Percentiles rank a stretch among this genome's conserved stretches.
phyloP scores from a whole-genome alignment of 768 basidiomycete genomes.

The Infundibulicybe gibba region DNA sequence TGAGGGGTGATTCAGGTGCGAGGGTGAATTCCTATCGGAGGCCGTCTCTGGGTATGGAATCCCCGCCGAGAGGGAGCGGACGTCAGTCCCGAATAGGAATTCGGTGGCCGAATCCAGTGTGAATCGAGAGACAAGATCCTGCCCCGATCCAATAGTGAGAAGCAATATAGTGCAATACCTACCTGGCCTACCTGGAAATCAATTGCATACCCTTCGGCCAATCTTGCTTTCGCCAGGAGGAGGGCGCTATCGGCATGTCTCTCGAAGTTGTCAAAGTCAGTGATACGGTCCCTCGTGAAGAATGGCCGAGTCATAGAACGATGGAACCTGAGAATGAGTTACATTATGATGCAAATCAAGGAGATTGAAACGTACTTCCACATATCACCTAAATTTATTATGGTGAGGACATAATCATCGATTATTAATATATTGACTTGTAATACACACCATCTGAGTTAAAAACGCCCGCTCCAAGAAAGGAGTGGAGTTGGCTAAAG shows the following conservation, averaged over 20 bases:
- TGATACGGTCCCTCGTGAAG: slow-evolving; percentile 51
- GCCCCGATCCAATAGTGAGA: neutral
- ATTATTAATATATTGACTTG: neutral
- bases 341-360: neutral
- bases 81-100: slow-evolving; percentile 50
- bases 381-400: slow-evolving; percentile 34
- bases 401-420: neutral
- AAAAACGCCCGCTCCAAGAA: slow-evolving; percentile 59
- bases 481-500: slow-evolving; percentile 12
- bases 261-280: slow-evolving; percentile 53
- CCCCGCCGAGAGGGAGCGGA: slow-evolving; percentile 40
- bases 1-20: slow-evolving; percentile 24
- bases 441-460: slow-evolving; percentile 44
- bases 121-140: slow-evolving; percentile 54
- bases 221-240: slow-evolving; percentile 34
- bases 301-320: slow-evolving; percentile 59
- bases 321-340: slow-evolving; percentile 39
- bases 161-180: too few relatives aligned
- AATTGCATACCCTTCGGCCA: slow-evolving; percentile 44
- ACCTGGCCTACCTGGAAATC: slow-evolving; percentile 45
- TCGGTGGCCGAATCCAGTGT: slow-evolving; percentile 58
- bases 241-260: slow-evolving; percentile 46
- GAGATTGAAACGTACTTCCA: slow-evolving; percentile 45
- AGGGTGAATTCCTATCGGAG: slow-evolving; percentile 12
- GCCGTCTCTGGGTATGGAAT: slow-evolving; percentile 43